phyloP scores from a whole-genome alignment of 805 yeast genomes.

The Candida ficus region DNA sequence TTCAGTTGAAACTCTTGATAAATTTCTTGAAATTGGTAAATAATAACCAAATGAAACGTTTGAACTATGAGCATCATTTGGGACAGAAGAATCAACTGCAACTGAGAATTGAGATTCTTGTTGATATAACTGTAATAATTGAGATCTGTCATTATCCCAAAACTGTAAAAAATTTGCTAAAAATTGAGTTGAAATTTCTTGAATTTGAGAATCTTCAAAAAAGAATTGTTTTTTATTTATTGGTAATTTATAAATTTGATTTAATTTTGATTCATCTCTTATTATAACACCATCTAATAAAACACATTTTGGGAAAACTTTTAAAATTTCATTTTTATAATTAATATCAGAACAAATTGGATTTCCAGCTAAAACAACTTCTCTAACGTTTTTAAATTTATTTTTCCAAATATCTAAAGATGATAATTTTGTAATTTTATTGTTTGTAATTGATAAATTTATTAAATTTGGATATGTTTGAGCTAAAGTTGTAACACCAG shows the following conservation, averaged over 20 bases:
- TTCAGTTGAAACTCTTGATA: conserved; percentile 52
- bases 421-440: conserved; percentile 54
- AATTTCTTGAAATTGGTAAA: conserved; percentile 69
- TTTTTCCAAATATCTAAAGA: conserved; percentile 71
- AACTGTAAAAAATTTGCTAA: conserved; percentile 65
- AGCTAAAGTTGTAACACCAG: conserved; percentile 57
- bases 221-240: conserved; percentile 57
- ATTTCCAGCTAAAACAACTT: conserved; percentile 72
- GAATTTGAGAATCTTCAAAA: conserved; percentile 73
- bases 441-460: conserved; percentile 77
- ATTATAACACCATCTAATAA: conserved; percentile 74
- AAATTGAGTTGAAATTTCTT: conserved; percentile 69
- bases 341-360: conserved; percentile 51
- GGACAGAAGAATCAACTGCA: conserved; percentile 69
- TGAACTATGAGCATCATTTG: conserved; percentile 34
- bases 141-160: conserved; percentile 79
- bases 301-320: conserved; percentile 72
- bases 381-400: conserved; percentile 69
- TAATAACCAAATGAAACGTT: conserved; percentile 59
- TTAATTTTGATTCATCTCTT: conserved; percentile 64
- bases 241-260: conserved; percentile 49
- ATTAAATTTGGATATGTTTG: conserved; percentile 68
- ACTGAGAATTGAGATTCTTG: conserved; percentile 80
- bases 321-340: conserved; percentile 58
- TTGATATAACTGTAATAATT: conserved; percentile 69